phyloP scores from a whole-genome alignment of 2,329 filamentous ascomycete species.

The Cytospora paraplurivora region DNA sequence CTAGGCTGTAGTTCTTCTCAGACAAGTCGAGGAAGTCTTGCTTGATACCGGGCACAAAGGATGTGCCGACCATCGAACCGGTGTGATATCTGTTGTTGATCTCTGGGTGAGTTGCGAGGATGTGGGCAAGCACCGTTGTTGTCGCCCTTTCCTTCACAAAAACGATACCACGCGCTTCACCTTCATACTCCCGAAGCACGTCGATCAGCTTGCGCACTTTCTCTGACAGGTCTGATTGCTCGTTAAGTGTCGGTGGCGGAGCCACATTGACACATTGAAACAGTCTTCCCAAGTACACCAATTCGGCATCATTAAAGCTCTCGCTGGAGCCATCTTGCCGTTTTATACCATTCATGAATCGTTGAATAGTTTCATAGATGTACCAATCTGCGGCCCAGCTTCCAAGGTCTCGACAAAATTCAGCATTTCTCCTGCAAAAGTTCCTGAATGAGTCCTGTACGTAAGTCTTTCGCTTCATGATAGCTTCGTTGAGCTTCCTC shows the following conservation, averaged over 20 bases:
- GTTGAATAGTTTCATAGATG: conserved; percentile 52
- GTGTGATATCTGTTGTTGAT: conserved; percentile 50
- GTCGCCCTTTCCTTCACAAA: conserved; percentile 68
- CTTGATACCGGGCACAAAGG: conserved; percentile 40
- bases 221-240: conserved; percentile 47
- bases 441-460: conserved; percentile 57
- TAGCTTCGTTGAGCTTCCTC: conserved; percentile 41
- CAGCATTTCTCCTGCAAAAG: conserved; percentile 52
- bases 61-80: conserved; percentile 59
- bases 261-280: conserved; percentile 36
- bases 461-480: conserved; percentile 52
- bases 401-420: conserved; percentile 62
- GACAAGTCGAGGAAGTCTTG: conserved; percentile 43
- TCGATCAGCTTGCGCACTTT: conserved; percentile 59
- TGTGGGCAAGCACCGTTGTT: conserved; percentile 59
- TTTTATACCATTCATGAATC: conserved; percentile 34
- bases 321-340: conserved; percentile 36
- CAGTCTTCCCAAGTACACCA: conserved; percentile 54
- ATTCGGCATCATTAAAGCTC: conserved; percentile 54
- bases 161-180: conserved; percentile 59
- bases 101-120: conserved; percentile 56
- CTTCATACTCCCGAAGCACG: conserved; percentile 48
- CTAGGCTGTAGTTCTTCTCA: conserved; percentile 40
- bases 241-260: not conserved
- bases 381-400: conserved; percentile 70